Evolutionary conservation across 2,329 filamentous ascomycete genomes (phyloP), one percentile per base, ranked within the genome.

Genomic region (Didymella keratinophila): DNA sequence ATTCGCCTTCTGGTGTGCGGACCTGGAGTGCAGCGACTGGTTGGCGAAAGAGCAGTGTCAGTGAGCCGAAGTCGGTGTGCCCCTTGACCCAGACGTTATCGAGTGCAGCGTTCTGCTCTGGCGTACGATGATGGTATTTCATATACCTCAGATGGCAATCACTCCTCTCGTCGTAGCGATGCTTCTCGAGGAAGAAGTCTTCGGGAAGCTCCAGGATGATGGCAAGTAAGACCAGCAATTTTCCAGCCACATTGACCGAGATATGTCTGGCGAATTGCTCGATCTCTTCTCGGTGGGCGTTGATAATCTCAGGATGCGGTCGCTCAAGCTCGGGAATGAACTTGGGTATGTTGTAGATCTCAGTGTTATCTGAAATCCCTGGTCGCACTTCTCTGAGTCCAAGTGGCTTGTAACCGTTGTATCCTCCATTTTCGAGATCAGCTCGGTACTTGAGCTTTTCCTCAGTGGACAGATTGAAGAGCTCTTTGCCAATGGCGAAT

Each of bases 61-160:
- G 75, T 0, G 80, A 81, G 0, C 84, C 84, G 1, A 86, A 74
- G 58, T 87, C 84, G 0, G 84, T 86, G 61, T 87, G 84, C 0
- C 84, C 84, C 10, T 61, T 58, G 8, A 30, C 72, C 56, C 56
- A 62, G 1, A 57, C 39, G 68, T 1, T 78, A 76, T 7, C 57
- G 1, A 81, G 76, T 14, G 76, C 76, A 14, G 76, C 76, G 30
- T 83, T 80, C 14, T 64, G 80, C 25, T 83, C 79, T 0, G 75
- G 65, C 0, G 76, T 79, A 21, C 84, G 82, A 2, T 79, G 79
- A 10, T 78, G 78, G 55, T 87, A 87, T 51, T 82, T 79, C 84
- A 87, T 87, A 68, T 87, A 87, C 5, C 86, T 80, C 7, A 88
- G 76, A 51, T 87, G 85, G 20, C 84, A 84, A 57, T 87, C 85